phyloP scores from a whole-genome alignment of 495 filamentous ascomycete species.

The Cercophora scortea region DNA sequence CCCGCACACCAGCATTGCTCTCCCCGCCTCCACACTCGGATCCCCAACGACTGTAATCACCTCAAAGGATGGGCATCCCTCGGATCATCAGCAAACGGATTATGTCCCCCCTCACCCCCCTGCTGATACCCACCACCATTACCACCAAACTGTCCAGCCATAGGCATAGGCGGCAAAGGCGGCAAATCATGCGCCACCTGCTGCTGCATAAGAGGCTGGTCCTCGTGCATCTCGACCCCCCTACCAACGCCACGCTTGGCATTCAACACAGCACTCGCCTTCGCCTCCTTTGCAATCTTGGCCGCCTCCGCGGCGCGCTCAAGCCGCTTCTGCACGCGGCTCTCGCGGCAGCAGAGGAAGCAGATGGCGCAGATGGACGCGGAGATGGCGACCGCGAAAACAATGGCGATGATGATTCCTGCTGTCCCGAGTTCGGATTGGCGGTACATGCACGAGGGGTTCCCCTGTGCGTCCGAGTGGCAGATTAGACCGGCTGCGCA shows the following conservation, averaged over 20 bases:
- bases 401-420: constrained; percentile 34
- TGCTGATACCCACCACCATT: neutral
- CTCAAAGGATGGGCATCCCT: constrained; percentile 1
- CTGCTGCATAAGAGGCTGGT: constrained; percentile 23
- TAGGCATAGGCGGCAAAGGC: constrained; percentile 4
- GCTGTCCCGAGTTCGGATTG: constrained; percentile 23
- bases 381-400: constrained; percentile 27
- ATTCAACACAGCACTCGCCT: constrained; percentile 13
- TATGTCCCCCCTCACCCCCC: neutral
- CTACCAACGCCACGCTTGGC: constrained; percentile 12
- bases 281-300: constrained; percentile 28
- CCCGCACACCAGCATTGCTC: no score
- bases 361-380: constrained; percentile 23
- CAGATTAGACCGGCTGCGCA: constrained; percentile 42
- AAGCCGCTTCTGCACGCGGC: constrained; percentile 21
- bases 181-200: constrained; percentile 1
- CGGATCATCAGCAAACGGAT: constrained; percentile 17
- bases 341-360: constrained; percentile 34
- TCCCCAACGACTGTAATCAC: neutral
- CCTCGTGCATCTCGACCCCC: constrained; percentile 52
- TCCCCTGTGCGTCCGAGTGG: constrained; percentile 23
- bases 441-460: constrained; percentile 35
- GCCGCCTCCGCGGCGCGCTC: constrained; percentile 25
- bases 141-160: constrained; percentile 2
- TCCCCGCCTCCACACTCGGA: no score